phyloP scores from a whole-genome alignment of 2,329 filamentous ascomycete genomes.

The Aspergillus amoenus region DNA sequence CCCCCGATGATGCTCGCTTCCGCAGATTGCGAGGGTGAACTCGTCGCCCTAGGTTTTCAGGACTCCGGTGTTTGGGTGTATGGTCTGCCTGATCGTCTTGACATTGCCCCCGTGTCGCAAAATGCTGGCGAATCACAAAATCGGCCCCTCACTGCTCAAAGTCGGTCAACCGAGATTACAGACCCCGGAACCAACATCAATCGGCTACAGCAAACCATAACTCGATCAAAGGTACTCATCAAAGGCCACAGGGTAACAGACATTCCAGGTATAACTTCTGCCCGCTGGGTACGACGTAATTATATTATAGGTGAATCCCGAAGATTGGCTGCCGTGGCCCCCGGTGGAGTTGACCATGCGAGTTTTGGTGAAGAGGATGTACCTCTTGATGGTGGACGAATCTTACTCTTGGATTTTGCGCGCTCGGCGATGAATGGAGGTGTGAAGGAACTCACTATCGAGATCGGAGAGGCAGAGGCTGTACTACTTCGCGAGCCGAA shows the following conservation, averaged over 20 bases:
- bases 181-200: conserved; percentile 22
- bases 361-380: conserved; percentile 69
- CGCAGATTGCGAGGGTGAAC: conserved; percentile 66
- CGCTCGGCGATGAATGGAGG: conserved; percentile 59
- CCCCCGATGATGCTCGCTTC: conserved; percentile 69
- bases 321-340: conserved; percentile 67
- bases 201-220: conserved; percentile 36
- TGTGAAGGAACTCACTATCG: conserved; percentile 63
- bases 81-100: conserved; percentile 71
- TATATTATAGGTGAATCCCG: conserved; percentile 51
- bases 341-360: conserved; percentile 63
- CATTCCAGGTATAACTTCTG: conserved; percentile 64
- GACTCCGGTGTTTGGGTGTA: conserved; percentile 75
- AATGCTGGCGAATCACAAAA: conserved; percentile 1
- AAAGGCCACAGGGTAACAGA: conserved; percentile 65
- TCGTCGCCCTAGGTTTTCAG: conserved; percentile 72
- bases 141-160: conserved; percentile 6
- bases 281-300: conserved; percentile 69
- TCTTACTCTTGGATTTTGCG: conserved; percentile 73
- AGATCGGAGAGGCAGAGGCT: conserved; percentile 69
- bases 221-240: conserved; percentile 65
- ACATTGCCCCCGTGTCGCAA: conserved; percentile 49
- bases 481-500: conserved; percentile 72
- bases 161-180: not conserved
- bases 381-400: conserved; percentile 74